Evolutionary conservation across 2,329 filamentous ascomycete genomes (phyloP), one percentile per base, ranked within the genome.

Genomic region (Penicillium janthinellum): DNA sequence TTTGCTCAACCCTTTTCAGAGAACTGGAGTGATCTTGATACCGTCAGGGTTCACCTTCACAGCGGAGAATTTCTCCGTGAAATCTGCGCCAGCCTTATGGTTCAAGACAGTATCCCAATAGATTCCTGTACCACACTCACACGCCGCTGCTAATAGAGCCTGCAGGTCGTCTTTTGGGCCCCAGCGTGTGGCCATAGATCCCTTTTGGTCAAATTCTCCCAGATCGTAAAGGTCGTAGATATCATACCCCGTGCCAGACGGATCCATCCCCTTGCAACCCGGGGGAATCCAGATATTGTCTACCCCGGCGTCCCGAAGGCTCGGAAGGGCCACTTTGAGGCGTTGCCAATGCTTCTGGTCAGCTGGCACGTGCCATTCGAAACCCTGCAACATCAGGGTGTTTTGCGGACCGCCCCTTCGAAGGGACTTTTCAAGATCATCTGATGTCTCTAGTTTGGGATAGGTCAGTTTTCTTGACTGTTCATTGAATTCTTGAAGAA

Each of bases 121-220:
- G 0, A 90, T 67, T 0, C 83, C 82, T 5, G 90, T 78, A 0
- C 82, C 83, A 25, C 81, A 64, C 39, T 82, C 75, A 54, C 82
- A 78, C 0, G 87, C 86, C 11, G 76, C 73, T 17, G 78, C 72
- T 3, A 78, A 75, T 48, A 91, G 72, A 20, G 79, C 77, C 2
- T 83, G 63, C 15, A 91, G 75, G 56, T 90, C 87, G 3, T 50
- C 45, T 84, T 81, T 67, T 85, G 86, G 1, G 1, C 89, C 89
- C 88, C 88, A 91, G 79, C 90, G 90, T 0, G 88, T 91, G 2
- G 78, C 76, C 5, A 75, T 76, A 0, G 78, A 72, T n/a, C 86
- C 86, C 70, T 91, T 91, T 69, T 90, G 88, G 41, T 90, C 84
- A 66, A 91, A 91, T 69, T 91, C 89, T 31, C 89, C 89, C 1